These are phyloP conservation scores for Russula compacta DNA, from an alignment of 768 basidiomycete species.

Conservation along the genomic window DNA sequence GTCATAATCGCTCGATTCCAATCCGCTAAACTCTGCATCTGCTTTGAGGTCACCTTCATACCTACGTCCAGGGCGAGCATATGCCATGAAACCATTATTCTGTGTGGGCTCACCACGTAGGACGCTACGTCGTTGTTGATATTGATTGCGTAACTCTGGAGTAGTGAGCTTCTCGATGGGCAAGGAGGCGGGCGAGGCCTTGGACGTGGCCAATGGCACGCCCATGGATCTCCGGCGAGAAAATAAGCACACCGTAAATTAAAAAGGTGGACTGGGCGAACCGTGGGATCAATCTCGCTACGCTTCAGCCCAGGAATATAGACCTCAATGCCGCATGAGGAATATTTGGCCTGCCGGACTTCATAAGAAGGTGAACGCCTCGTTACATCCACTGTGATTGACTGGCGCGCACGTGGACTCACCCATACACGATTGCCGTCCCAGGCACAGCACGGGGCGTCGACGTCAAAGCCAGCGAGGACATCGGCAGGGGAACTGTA, in stretches of 20 bases:
- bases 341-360: constrained; percentile 52
- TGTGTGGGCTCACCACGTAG: no score
- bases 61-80: constrained; percentile 24
- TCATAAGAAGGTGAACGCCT: constrained; percentile 60
- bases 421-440: constrained; percentile 49
- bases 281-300: constrained; percentile 49
- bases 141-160: constrained; percentile 35
- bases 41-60: constrained; percentile 51
- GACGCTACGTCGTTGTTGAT: constrained; percentile 38
- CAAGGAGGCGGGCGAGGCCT: constrained; percentile 53
- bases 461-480: constrained; percentile 59
- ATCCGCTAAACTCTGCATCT: constrained; percentile 31
- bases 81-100: constrained; percentile 21
- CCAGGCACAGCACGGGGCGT: constrained; percentile 52
- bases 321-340: constrained; percentile 45
- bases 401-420: constrained; percentile 56
- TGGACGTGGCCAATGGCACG: constrained; percentile 47
- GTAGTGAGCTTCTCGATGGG: constrained; percentile 49
- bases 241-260: neutral
- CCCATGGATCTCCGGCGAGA: constrained; percentile 42
- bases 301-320: constrained; percentile 45
- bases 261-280: constrained; percentile 21
- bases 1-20: constrained; percentile 53
- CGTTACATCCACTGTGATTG: constrained; percentile 53
- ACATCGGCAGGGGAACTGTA: constrained; percentile 58